Conservation (phyloP, 768 basidiomycete species). For the Tremella yokohamensis region DNA sequence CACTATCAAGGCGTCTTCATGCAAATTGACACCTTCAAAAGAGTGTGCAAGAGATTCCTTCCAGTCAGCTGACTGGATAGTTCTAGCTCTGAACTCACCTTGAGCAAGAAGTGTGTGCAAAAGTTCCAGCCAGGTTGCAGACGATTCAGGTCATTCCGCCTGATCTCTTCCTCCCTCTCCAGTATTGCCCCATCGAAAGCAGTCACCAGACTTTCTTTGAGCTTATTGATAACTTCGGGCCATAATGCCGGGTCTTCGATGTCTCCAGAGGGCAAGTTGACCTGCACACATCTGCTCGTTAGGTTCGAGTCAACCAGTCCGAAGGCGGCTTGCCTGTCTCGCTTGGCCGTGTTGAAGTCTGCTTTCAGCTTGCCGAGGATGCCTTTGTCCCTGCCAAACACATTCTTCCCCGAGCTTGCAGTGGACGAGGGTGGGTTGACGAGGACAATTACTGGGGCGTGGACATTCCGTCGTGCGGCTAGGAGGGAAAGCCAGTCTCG, state of each 20-base stretch:
- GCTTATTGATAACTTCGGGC: conserved; percentile 80
- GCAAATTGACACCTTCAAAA: conserved; percentile 81
- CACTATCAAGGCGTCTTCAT: conserved; percentile 81
- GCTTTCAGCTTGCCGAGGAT: conserved; percentile 82
- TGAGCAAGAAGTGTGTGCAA: conserved; percentile 91
- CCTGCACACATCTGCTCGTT: conserved; percentile 34
- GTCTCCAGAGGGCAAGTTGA: conserved; percentile 54
- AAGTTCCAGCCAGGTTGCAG: conserved; percentile 98
- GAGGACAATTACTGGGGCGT: conserved; percentile 91
- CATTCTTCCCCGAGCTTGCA: conserved; percentile 54
- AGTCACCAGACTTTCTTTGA: conserved; percentile 82
- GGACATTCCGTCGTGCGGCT: conserved; percentile 61
- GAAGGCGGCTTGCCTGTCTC: conserved; percentile 63
- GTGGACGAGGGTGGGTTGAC: conserved; percentile 61
- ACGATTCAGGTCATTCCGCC: conserved; percentile 79
- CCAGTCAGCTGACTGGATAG: neutral
- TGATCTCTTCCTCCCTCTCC: conserved; percentile 84
- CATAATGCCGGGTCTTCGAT: conserved; percentile 73
- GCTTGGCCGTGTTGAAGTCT: conserved; percentile 86
- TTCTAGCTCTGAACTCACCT: conserved; percentile 57
- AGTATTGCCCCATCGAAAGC: conserved; percentile 77
- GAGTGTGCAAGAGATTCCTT: conserved; percentile 92
- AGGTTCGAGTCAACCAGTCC: neutral
- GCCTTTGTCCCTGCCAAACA: conserved; percentile 75
- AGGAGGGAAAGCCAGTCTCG: conserved; percentile 82